Evolutionary conservation across 352 stramenopile species (phyloP).

Genomic region (Pythium brachiatum): DNA sequence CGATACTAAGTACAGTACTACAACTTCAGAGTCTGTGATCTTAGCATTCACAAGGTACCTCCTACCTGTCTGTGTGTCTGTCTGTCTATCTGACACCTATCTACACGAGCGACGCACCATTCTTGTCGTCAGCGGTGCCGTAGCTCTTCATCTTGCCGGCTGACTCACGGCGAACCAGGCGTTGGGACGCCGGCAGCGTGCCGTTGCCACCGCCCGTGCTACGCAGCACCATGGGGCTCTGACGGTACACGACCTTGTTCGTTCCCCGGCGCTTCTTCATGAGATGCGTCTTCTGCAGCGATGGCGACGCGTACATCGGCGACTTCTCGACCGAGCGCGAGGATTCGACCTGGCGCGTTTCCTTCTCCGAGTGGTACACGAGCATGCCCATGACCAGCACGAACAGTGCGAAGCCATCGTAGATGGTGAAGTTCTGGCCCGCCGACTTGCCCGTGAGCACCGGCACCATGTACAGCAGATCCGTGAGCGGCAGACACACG

Average conservation of each 20-base stretch:
- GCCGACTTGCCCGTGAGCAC: slow-evolving; percentile 66
- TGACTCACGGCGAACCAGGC: slow-evolving; percentile 49
- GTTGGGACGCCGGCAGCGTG: slow-evolving; percentile 45
- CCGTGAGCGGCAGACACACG: slow-evolving; percentile 74
- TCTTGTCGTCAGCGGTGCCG: slow-evolving; percentile 36
- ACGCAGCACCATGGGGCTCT: slow-evolving; percentile 68
- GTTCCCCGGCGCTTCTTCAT: slow-evolving; percentile 75
- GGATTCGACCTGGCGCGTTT: slow-evolving; percentile 57
- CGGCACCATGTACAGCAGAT: slow-evolving; percentile 84
- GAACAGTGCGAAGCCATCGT: slow-evolving; percentile 87
- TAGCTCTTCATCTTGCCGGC: slow-evolving; percentile 47
- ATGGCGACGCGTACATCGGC: slow-evolving; percentile 83
- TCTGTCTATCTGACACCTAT: slow-evolving; percentile 11
- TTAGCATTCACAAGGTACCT: neutral
- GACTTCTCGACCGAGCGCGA: slow-evolving; percentile 72
- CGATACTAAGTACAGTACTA: slow-evolving; percentile 1
- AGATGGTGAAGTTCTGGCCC: slow-evolving; percentile 79
- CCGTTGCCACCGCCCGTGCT: slow-evolving; percentile 38
- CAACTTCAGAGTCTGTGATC: neutral
- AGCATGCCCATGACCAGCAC: slow-evolving; percentile 83
- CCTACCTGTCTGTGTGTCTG: neutral
- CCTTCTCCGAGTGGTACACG: slow-evolving; percentile 88
- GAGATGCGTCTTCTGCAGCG: slow-evolving; percentile 78
- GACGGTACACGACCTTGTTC: slow-evolving; percentile 74
- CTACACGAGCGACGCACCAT: slow-evolving; percentile 12